Percentiles rank a stretch among this genome's conserved stretches.
Conservation (phyloP, 352 stramenopile species). For the Globisporangium megalacanthum region DNA sequence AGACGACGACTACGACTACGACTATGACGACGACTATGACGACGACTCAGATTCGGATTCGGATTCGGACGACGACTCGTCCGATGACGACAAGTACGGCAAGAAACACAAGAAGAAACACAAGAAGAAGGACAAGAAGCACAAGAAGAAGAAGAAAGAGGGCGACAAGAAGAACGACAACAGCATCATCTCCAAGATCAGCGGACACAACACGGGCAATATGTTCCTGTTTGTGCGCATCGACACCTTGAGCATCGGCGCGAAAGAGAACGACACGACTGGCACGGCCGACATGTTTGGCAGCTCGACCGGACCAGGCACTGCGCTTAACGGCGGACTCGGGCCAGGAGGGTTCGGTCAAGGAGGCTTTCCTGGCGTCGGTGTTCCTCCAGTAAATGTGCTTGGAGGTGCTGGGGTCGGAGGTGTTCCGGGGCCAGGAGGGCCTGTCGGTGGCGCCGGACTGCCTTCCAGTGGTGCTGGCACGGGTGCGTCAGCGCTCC, state of each 20-base stretch:
- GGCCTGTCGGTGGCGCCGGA: background rate
- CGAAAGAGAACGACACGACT: slow-evolving; percentile 2
- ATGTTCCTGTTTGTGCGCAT: slow-evolving; percentile 34
- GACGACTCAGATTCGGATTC: slow-evolving; percentile 9
- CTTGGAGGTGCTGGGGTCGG: background rate
- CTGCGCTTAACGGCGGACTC: background rate
- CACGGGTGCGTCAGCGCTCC: background rate
- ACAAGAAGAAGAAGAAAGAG: slow-evolving; percentile 12
- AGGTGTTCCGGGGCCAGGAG: background rate
- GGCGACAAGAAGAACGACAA: slow-evolving; percentile 10
- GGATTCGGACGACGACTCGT: slow-evolving; percentile 10
- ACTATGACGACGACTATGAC: slow-evolving; percentile 3
- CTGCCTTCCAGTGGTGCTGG: background rate
- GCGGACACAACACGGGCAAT: slow-evolving; percentile 34
- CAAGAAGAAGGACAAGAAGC: slow-evolving; percentile 14
- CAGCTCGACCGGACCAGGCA: background rate
- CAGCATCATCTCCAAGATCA: slow-evolving; percentile 23
- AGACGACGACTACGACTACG: slow-evolving; percentile 5
- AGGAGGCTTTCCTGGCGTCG: background rate
- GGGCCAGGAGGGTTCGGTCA: background rate
- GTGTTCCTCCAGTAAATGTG: background rate
- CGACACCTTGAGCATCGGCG: slow-evolving; percentile 9
- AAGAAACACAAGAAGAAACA: slow-evolving; percentile 14
- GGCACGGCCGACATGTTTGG: background rate
- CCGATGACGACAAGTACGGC: slow-evolving; percentile 2